Base-by-base conservation (phyloP, 2,329 filamentous ascomycete genomes). In the Exophiala bonariae region DNA sequence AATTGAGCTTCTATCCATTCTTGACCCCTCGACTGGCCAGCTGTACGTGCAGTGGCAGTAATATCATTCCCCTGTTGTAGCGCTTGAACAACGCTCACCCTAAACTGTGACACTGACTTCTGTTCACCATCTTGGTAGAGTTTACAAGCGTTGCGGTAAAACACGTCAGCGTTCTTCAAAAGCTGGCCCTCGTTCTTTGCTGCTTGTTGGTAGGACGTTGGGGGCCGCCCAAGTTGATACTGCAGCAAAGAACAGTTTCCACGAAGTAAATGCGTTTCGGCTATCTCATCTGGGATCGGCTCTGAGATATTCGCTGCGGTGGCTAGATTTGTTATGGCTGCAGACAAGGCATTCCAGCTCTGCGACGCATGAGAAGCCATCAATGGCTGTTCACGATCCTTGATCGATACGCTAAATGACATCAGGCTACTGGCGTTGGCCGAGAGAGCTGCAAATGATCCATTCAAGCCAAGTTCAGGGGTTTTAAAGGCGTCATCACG, bases 371-470 rank as follows among this genome's bases (percentile, higher is more conserved):
- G 47, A 66, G 57, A 49, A 65, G 63, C 3, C 51, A 49, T 26
- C 66, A 60, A 14, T 56, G 54, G 6, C 57, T 47, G 22, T 60
- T 61, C 14, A 63, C 16, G 35, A 33, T 70, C 67, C 19, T 65
- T 61, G 23, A 78, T 57, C 8, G 74, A 71, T n/a, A 72, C 68
- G 33, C 78, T 77, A 53, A 80, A 75, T 10, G 75, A 68, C 11
- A 77, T 67, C 11, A 83, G 70, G 2, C 80, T 75, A 45, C 82
- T 79, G 4, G 79, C 79, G 59, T 80, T 76, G 34, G 71, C 74
- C 49, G 76, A 77, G 7, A 80, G 69, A 13, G 70, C 72, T 48
- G 75, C 73, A 2, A 75, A 72, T 31, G 76, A 70, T 16, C 62
- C 58, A 1, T 70, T 64, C 22, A 75, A 55, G 45, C 73, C 65